Evolutionary conservation across 2,329 filamentous ascomycete species (phyloP).

Genomic region (Teratosphaeria pseudoeucalypti): DNA sequence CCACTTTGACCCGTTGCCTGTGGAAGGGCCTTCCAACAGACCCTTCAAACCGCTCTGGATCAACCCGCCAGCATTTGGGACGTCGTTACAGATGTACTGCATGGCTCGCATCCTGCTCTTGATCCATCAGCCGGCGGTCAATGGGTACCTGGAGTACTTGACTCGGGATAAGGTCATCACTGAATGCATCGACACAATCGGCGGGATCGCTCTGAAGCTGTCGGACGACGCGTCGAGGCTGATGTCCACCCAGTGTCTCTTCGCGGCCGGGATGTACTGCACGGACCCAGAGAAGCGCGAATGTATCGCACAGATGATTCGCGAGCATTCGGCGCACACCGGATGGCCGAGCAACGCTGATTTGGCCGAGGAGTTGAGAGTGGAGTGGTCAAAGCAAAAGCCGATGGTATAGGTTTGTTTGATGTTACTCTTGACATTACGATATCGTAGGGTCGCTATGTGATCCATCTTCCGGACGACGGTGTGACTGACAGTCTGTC

Average conservation of each 20-base stretch:
- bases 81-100: slow-evolving; percentile 43
- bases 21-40: slow-evolving; percentile 29
- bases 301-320: slow-evolving; percentile 29
- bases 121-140: slow-evolving; percentile 42
- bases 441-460: neutral
- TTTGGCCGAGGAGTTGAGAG: slow-evolving; percentile 17
- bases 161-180: slow-evolving; percentile 35
- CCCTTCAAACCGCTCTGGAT: slow-evolving; percentile 43
- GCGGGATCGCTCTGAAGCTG: slow-evolving; percentile 39
- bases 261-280: slow-evolving; percentile 33
- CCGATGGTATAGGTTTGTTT: neutral
- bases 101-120: slow-evolving; percentile 45
- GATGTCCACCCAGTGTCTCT: slow-evolving; percentile 36
- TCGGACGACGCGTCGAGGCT: slow-evolving; percentile 33
- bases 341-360: slow-evolving; percentile 31
- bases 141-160: slow-evolving; percentile 40
- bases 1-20: slow-evolving; percentile 35
- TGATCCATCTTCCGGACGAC: neutral
- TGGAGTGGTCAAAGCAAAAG: slow-evolving; percentile 4
- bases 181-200: slow-evolving; percentile 40
- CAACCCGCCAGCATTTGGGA: slow-evolving; percentile 35
- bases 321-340: slow-evolving; percentile 28
- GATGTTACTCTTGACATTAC: neutral
- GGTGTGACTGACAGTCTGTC: too few species aligned
- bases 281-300: slow-evolving; percentile 29